Evolutionary conservation across 768 basidiomycete genomes (phyloP).

Genomic region (Hypsizygus marmoreus): DNA sequence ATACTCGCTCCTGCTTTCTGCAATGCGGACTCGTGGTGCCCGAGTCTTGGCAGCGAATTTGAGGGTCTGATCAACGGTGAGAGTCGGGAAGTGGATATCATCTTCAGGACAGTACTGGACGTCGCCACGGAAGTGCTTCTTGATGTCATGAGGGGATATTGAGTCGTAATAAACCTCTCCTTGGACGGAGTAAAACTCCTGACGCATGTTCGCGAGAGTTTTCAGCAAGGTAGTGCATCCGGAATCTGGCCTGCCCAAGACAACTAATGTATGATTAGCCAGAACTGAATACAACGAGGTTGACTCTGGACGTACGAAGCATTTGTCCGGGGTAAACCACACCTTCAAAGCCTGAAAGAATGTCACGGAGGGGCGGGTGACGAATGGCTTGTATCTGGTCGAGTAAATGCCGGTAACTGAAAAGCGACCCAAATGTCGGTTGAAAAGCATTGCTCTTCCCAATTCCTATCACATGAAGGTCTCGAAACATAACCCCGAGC

Average conservation of each 20-base stretch:
- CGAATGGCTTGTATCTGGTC: constrained; percentile 42
- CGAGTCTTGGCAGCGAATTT: constrained; percentile 69
- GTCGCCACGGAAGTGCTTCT: constrained; percentile 72
- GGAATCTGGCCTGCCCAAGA: constrained; percentile 82
- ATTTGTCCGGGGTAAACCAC: constrained; percentile 70
- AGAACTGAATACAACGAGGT: background rate
- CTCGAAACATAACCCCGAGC: constrained; percentile 52
- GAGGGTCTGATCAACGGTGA: constrained; percentile 80
- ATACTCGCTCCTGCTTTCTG: constrained; percentile 43
- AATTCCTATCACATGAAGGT: constrained; percentile 54
- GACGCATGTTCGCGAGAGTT: constrained; percentile 72
- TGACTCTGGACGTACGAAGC: constrained; percentile 57
- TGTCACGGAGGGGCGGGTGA: constrained; percentile 66
- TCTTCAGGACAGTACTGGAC: constrained; percentile 83
- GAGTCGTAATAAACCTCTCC: constrained; percentile 81
- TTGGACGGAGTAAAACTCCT: constrained; percentile 64
- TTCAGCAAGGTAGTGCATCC: constrained; percentile 88
- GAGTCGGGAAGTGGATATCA: constrained; percentile 82
- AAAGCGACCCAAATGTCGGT: constrained; percentile 52
- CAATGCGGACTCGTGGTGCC: constrained; percentile 57
- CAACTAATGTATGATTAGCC: constrained; percentile 47
- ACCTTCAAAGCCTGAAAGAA: constrained; percentile 65
- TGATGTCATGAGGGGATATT: constrained; percentile 64
- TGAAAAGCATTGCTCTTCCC: constrained; percentile 46
- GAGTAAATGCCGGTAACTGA: constrained; percentile 46